Evolutionary conservation across 2,329 filamentous ascomycete genomes (phyloP), one percentile per base, ranked within the genome.

Genomic region (Fusarium sp.): DNA sequence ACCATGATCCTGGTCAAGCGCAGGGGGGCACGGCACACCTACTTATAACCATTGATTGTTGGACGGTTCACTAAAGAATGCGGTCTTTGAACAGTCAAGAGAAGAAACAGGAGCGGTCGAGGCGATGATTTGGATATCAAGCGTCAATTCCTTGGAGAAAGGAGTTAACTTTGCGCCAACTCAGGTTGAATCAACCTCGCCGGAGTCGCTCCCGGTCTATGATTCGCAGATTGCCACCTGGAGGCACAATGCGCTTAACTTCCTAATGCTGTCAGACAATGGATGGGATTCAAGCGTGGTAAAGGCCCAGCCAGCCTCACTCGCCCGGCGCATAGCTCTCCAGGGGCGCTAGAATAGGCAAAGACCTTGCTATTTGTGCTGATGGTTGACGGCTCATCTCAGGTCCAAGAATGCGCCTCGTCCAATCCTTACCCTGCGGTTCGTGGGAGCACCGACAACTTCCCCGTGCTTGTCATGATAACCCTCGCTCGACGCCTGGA

Each of bases 211-310:
- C 66, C 61, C 66, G 9, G 31, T 12, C 31, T 34, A 34, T 34
- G 56, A 48, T 58, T 62, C 39, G 12, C 41, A 54, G 18, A 40
- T 40, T 39, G 40, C 47, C 52, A 52, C 54, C 52, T 53, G 18
- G 50, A 67, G 62, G 57, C 62, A 72, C 61, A 65, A 59, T 70
- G 54, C 55, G 62, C 68, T 69, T 65, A 55, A 56, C 39, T 62
- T 69, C 30, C 11, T 18, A 47, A 56, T 53, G 44, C 34, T 65
- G 62, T 31, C 55, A 72, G 69, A 72, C 69, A 72, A 44, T 59
- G 31, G 27, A 64, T 23, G 23, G 23, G 23, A 23, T 67, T 31
- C 36, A 36, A 65, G 36, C 53, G 52, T 60, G 44, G 23, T 18
- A 54, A 70, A 51, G 48, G 34, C 31, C 51, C 40, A 54, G 57